Evolutionary conservation across 805 yeast genomes (phyloP).

Genomic region (Alloascoidea hylecoeti): DNA sequence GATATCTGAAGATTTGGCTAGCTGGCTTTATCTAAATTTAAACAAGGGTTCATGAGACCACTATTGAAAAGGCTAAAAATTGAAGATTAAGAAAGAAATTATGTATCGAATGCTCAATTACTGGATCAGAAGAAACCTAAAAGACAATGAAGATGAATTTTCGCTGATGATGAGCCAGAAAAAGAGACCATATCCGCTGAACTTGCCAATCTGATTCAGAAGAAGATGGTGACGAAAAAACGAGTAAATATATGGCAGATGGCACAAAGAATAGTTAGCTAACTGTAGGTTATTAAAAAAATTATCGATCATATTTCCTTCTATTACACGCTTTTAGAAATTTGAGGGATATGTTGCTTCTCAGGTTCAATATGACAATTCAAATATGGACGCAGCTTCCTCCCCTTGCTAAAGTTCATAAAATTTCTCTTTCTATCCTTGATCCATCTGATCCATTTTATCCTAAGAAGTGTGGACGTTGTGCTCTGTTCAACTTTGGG

Average conservation of each 20-base stretch:
- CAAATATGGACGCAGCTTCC: too few relatives aligned
- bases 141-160: constrained; percentile 19
- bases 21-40: constrained; percentile 36
- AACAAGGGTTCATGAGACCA: constrained; percentile 32
- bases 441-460: too few relatives aligned
- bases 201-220: constrained; percentile 6
- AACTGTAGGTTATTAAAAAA: constrained; percentile 55
- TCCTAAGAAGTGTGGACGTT: too few relatives aligned
- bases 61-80: constrained; percentile 43
- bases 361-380: too few relatives aligned
- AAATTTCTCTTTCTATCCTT: too few relatives aligned
- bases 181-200: constrained; percentile 9
- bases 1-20: too few relatives aligned
- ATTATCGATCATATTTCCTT: constrained; percentile 65
- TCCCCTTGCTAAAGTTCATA: too few relatives aligned
- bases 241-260: constrained; percentile 8
- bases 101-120: constrained; percentile 35
- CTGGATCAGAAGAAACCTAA: constrained; percentile 17
- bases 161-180: constrained; percentile 22
- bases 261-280: constrained; percentile 44
- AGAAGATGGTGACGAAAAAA: constrained; percentile 5
- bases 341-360: too few relatives aligned
- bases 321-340: too few relatives aligned
- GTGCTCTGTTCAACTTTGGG: too few relatives aligned
- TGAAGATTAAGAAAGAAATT: constrained; percentile 33